Base-by-base conservation (phyloP, 2,329 filamentous ascomycete genomes). In the Aspergillus ochraceoroseus region DNA sequence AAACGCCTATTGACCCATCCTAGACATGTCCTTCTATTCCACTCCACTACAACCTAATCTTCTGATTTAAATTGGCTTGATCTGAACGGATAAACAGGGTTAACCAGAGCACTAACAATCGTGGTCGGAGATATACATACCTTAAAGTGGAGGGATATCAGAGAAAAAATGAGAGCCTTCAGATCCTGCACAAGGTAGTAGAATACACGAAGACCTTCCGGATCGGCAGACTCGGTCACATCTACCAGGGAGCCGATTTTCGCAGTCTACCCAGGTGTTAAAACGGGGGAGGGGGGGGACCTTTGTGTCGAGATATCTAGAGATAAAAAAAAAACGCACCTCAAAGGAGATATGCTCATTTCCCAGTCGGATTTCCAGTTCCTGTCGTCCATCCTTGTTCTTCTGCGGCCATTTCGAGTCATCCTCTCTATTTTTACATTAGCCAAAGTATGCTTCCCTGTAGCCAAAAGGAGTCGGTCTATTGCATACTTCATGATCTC, bases 371-470 rank as follows among this genome's bases (percentile, higher is more conserved):
- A 98, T 95, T 67, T 98, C 92, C 32, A 98, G 75, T 70, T 98
- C 92, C 64, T 98, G 92, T 49, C 90, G 80, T 23, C 92, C 92
- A 57, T 98, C 92, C 70, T 96, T 96, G 72, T 98, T 98, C 78
- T 96, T 98, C 66, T 94, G 87, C 0, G 92, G 92, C 92, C 92
- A 98, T 65, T 95, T 95, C 17, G 82, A 85, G 65, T 98, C 92
- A 62, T 98, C 92, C 80, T 98, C 92, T 72, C 87, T 94, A 53
- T 47, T 25, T 12, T 22, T 18, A 13, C 23, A 41, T 61, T 25
- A 61, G 54, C 42, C 32, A 13, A 18, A 14, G 6, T 5, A n/a
- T 32, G 6, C n/a, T 12, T 8, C 15, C n/a, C 23, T 2, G 7
- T 19, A 7, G 6, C 32, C 27, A 3, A 12, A 12, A 15, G 7